These are phyloP conservation scores for Dictyostelium brefeldianum DNA, from an alignment of 78 protist species.

Conservation along the genomic window DNA sequence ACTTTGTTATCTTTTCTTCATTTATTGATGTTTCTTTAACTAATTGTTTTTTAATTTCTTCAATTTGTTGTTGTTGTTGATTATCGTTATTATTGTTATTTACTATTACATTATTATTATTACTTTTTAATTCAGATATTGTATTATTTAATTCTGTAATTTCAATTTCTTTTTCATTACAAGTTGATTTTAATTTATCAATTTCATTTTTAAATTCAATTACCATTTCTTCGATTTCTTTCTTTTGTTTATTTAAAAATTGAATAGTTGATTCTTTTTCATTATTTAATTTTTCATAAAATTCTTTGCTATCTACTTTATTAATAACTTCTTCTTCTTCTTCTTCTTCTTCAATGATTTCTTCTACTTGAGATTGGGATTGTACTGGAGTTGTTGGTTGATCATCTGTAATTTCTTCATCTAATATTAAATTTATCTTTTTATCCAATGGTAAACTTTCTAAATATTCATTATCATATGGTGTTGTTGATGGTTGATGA, in stretches of 20 bases:
- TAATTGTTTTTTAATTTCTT: neutral
- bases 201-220: constrained; percentile 8
- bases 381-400: too few relatives aligned
- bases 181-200: neutral
- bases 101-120: neutral
- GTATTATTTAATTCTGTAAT: neutral
- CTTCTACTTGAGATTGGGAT: neutral
- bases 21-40: neutral
- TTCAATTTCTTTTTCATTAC: neutral
- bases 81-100: too few relatives aligned
- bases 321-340: neutral
- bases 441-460: constrained; percentile 24
- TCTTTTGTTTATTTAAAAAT: constrained; percentile 29
- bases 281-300: constrained; percentile 13
- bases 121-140: neutral
- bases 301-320: neutral
- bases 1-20: constrained; percentile 45
- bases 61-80: too few relatives aligned
- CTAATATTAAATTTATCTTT: constrained; percentile 24
- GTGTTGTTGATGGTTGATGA: too few relatives aligned
- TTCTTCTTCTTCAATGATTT: neutral
- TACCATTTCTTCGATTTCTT: constrained; percentile 34
- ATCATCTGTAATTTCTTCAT: neutral
- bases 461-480: neutral
- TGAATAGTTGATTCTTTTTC: constrained; percentile 42